Conservation (phyloP, 345 rosid genomes). For the Clausena lansium region DNA sequence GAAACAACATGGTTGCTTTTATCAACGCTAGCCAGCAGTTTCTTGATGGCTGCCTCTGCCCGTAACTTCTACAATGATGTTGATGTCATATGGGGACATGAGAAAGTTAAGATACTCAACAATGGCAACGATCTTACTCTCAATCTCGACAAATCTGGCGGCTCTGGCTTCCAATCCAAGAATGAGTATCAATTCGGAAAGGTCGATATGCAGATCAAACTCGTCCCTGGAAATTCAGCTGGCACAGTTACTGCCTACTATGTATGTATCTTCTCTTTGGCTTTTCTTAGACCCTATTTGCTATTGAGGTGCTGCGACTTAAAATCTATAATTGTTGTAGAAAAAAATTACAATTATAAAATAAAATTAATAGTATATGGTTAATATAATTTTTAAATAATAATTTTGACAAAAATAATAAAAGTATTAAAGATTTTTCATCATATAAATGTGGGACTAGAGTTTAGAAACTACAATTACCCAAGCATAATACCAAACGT, state of each 20-base stretch:
- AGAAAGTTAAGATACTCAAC: conserved; percentile 26
- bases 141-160: conserved; percentile 27
- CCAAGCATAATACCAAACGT: too few relatives aligned
- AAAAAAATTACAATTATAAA: too few relatives aligned
- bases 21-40: background rate
- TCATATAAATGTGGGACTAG: too few relatives aligned
- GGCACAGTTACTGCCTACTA: conserved; percentile 47
- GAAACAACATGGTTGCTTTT: background rate
- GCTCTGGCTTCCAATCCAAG: conserved; percentile 39
- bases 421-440: too few relatives aligned
- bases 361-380: too few relatives aligned
- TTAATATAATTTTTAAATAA: too few relatives aligned
- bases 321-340: too few relatives aligned
- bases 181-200: conserved; percentile 32
- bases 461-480: too few relatives aligned
- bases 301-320: too few relatives aligned
- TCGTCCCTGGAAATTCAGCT: conserved; percentile 44
- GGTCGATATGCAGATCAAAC: conserved; percentile 38
- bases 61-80: conserved; percentile 11
- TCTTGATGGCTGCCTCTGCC: conserved; percentile 9
- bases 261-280: conserved; percentile 9
- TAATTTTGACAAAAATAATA: too few relatives aligned
- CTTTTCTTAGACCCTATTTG: background rate
- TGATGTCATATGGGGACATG: conserved; percentile 18
- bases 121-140: conserved; percentile 28